A percentile compares a stretch with the other conserved stretches of the same genome.
These are phyloP conservation scores for Penicillium freii DNA, from an alignment of 2,329 filamentous ascomycete species.

Conservation along the genomic window DNA sequence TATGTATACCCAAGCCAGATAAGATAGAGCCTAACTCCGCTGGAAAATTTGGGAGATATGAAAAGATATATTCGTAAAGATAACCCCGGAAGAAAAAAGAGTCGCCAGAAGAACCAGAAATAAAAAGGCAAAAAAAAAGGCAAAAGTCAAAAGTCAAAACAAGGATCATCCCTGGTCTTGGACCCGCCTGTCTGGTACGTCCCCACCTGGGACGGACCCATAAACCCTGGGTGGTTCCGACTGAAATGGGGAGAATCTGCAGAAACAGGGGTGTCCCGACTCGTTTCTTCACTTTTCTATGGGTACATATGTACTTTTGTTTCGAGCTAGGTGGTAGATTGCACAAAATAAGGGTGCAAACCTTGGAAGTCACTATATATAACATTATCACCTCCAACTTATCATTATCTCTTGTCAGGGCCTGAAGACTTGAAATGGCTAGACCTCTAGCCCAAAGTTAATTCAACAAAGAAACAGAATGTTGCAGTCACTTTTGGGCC, in stretches of 20 bases:
- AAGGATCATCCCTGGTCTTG: not conserved
- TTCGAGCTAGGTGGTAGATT: not conserved
- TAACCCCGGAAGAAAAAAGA: not conserved
- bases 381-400: not conserved
- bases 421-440: not conserved
- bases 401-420: not conserved
- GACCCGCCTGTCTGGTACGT: not conserved
- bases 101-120: not conserved
- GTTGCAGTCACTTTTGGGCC: not conserved
- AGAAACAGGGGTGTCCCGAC: not conserved
- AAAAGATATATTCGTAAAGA: not conserved
- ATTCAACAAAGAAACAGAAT: not conserved
- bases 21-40: not conserved
- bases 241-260: not conserved
- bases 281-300: not conserved
- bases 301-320: not conserved
- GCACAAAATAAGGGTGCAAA: not conserved
- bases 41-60: not conserved
- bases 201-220: conserved; percentile 1
- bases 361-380: not conserved
- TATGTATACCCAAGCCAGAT: not conserved
- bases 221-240: not conserved
- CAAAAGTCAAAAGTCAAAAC: not conserved
- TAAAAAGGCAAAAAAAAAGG: not conserved
- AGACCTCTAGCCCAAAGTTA: not conserved